phyloP scores from a whole-genome alignment of 192 early-diverging fungal genomes.

The Pilaira anomala region DNA sequence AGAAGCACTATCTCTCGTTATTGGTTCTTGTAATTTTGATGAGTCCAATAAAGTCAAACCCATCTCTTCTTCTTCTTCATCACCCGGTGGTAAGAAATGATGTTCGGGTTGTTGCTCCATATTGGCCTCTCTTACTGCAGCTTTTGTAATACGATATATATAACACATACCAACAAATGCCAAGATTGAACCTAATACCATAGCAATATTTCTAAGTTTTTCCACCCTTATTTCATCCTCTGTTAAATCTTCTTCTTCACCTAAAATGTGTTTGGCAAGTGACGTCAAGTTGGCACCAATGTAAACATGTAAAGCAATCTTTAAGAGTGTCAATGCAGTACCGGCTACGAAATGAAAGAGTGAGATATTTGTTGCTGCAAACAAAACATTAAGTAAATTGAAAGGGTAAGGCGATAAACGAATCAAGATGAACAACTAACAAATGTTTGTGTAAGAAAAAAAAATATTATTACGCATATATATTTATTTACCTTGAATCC shows the following conservation, averaged over 20 bases:
- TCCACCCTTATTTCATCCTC: slow-evolving; percentile 21
- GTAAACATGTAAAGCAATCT: slow-evolving; percentile 57
- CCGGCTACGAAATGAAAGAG: slow-evolving; percentile 41
- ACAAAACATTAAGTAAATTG: slow-evolving; percentile 57
- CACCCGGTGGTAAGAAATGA: slow-evolving; percentile 18
- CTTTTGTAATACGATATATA: slow-evolving; percentile 45
- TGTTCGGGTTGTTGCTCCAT: slow-evolving; percentile 20
- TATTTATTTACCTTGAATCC: slow-evolving; percentile 52
- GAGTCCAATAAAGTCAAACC: not conserved
- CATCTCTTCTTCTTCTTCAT: slow-evolving; percentile 1
- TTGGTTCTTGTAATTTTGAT: not conserved
- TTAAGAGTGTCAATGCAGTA: slow-evolving; percentile 55
- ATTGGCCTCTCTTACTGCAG: slow-evolving; percentile 42
- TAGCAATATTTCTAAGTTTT: slow-evolving; percentile 21
- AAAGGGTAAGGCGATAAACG: slow-evolving; percentile 73
- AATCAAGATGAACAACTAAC: slow-evolving; percentile 61
- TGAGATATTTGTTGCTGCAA: slow-evolving; percentile 55
- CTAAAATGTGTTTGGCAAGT: slow-evolving; percentile 37
- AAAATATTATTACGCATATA: not conserved
- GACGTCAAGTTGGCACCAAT: slow-evolving; percentile 57
- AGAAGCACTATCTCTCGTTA: not conserved
- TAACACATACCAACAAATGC: slow-evolving; percentile 48
- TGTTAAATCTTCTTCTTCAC: slow-evolving; percentile 26
- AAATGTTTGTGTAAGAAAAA: not conserved
- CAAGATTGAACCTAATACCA: slow-evolving; percentile 31